phyloP scores from a whole-genome alignment of 345 rosid genomes.

The Gossypium mustelinum region DNA sequence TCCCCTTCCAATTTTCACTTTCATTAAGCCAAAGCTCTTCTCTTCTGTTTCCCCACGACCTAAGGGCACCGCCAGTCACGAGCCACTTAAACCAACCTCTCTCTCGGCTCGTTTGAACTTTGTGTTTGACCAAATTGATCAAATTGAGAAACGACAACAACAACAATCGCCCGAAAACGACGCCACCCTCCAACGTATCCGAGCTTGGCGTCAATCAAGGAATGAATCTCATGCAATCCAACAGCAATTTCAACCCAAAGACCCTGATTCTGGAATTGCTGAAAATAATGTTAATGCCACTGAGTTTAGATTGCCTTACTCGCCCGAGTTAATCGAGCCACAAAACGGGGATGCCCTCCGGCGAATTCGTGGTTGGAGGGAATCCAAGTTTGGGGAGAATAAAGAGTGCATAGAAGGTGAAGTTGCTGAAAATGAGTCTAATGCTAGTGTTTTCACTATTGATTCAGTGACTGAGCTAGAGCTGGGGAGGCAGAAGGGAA shows the following conservation, averaged over 20 bases:
- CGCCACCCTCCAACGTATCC: slow-evolving; percentile 77
- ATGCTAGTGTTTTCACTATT: not conserved
- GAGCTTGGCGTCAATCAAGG: slow-evolving; percentile 83
- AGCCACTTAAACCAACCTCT: slow-evolving; percentile 51
- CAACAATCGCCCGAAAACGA: slow-evolving; percentile 42
- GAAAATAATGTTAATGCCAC: not conserved
- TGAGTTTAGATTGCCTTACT: not conserved
- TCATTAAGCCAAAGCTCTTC: slow-evolving; percentile 2
- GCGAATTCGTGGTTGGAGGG: slow-evolving; percentile 14
- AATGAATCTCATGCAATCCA: slow-evolving; percentile 24
- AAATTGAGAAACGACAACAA: slow-evolving; percentile 55
- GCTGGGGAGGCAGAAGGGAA: slow-evolving; percentile 26
- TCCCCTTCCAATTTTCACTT: slow-evolving; percentile 19
- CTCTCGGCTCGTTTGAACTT: slow-evolving; percentile 92
- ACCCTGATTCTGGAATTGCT: not conserved
- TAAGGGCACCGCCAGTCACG: slow-evolving; percentile 11
- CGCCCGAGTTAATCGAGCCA: not conserved
- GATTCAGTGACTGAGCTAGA: slow-evolving; percentile 7
- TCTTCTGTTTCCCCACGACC: slow-evolving; percentile 30
- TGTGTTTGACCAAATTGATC: slow-evolving; percentile 85
- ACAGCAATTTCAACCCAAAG: slow-evolving; percentile 5
- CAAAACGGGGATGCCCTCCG: not conserved
- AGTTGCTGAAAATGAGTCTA: not conserved
- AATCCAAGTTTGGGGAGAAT: not conserved
- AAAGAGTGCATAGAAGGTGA: slow-evolving; percentile 1